Conservation (phyloP, 2,329 filamentous ascomycete genomes). For the Alternaria metachromatica region DNA sequence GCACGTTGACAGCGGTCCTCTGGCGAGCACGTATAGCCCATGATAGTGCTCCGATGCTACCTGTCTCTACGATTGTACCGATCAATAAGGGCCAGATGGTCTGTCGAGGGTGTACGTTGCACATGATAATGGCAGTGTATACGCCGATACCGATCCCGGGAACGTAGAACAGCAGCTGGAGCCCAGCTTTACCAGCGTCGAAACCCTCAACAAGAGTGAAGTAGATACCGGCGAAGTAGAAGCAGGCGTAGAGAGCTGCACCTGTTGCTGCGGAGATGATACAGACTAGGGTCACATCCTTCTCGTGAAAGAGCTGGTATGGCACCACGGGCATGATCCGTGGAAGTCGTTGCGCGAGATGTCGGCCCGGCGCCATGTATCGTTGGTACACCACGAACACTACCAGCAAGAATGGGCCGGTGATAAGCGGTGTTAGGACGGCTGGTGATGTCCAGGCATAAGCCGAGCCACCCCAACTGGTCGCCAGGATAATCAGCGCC, state of each 20-base stretch:
- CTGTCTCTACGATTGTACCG: neutral
- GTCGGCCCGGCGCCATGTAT: neutral
- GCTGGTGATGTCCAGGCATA: neutral
- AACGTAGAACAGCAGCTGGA: constrained; percentile 2
- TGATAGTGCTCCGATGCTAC: neutral
- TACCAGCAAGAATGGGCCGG: neutral
- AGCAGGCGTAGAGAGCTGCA: neutral
- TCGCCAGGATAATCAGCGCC: neutral
- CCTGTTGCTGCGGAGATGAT: constrained; percentile 3
- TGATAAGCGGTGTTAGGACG: neutral
- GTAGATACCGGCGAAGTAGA: constrained; percentile 4
- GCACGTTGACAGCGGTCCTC: constrained; percentile 1
- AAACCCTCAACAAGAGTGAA: constrained; percentile 1
- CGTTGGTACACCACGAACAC: neutral
- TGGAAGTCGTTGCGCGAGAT: neutral
- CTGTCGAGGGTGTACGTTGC: neutral
- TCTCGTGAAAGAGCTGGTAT: constrained; percentile 3
- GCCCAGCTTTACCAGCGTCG: neutral
- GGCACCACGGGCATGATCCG: neutral
- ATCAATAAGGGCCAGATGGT: neutral
- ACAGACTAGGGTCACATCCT: constrained; percentile 1
- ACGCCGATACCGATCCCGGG: constrained; percentile 1
- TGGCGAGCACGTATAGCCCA: neutral
- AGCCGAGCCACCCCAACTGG: neutral
- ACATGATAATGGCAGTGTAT: neutral